phyloP scores from a whole-genome alignment of 2,329 filamentous ascomycete species.

The Tolypocladium nubicola region DNA sequence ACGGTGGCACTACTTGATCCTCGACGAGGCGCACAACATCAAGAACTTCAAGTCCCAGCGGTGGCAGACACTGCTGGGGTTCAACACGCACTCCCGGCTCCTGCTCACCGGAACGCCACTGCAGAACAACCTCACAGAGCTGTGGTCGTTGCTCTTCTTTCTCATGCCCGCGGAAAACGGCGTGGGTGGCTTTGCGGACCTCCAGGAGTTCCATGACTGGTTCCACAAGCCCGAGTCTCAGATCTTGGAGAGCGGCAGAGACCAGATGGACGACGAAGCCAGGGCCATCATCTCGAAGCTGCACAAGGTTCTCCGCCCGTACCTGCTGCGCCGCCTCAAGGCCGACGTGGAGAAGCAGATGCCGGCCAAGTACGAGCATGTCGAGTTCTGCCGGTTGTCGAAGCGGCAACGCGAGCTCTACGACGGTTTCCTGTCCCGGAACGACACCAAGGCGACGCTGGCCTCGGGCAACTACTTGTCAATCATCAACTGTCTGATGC shows the following conservation, averaged over 20 bases:
- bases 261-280: slow-evolving; percentile 89
- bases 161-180: slow-evolving; percentile 85
- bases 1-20: slow-evolving; percentile 94
- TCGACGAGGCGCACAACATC: slow-evolving; percentile 98
- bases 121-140: slow-evolving; percentile 91
- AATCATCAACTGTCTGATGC: slow-evolving; percentile 98
- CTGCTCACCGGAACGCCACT: slow-evolving; percentile 89
- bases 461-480: slow-evolving; percentile 92
- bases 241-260: slow-evolving; percentile 87
- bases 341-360: slow-evolving; percentile 98
- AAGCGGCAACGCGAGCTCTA: slow-evolving; percentile 94
- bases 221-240: slow-evolving; percentile 93
- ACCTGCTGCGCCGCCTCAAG: slow-evolving; percentile 82
- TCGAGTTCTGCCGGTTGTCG: slow-evolving; percentile 89
- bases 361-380: slow-evolving; percentile 95
- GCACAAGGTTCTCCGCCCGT: slow-evolving; percentile 87
- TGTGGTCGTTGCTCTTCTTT: slow-evolving; percentile 97
- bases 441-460: slow-evolving; percentile 80
- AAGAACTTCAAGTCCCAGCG: slow-evolving; percentile 98
- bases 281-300: slow-evolving; percentile 86
- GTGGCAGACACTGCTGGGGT: slow-evolving; percentile 90
- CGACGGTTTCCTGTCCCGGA: slow-evolving; percentile 87
- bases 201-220: slow-evolving; percentile 95
- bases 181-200: slow-evolving; percentile 79
- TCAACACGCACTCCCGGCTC: slow-evolving; percentile 81